Base-by-base conservation (phyloP, 345 rosid genomes). In the Populus deltoides region DNA sequence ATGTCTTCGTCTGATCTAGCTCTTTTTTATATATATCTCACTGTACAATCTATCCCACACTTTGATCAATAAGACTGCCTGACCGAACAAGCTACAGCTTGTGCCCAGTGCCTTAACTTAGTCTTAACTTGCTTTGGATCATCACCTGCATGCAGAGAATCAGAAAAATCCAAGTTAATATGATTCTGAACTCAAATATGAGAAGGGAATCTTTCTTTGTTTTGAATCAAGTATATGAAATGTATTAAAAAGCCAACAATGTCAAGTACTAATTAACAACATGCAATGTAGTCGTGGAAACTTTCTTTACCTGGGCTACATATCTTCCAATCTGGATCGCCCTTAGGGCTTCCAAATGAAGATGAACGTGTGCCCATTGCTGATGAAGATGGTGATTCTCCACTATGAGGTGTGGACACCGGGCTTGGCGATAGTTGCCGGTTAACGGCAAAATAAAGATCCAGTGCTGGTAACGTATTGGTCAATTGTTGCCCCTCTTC, bases 91-190 rank as follows among this genome's bases (percentile, higher is more conserved):
- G 98, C 98, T 69, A 94, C 97, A 2, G 97, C 98, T 83, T 94
- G 97, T n/a, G 98, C 98, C 98, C 97, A 94, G 75, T 91, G 94
- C 89, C 96, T 91, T 73, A 94, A 76, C 84, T 88, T 92, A 36
- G 88, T 88, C 89, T 94, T 92, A 81, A 94, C 91, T 72, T 86
- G 90, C 74, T 88, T 85, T 20, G 98, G 98, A 86, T 76, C 63
- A 68, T 93, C 97, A 68, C 98, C 98, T 92, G 85, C 78, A 81
- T 7, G 39, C 47, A 55, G 5, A 18, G 53, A 51, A 75, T 36
- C 31, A 15, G 11, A 39, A 55, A 9, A 9, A 11, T n/a, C 29
- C 51, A 39, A 20, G n/a, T 68, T 24, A 18, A 39, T 5, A 9
- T 20, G 20, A 36, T 36, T 68, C 38, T 36, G 15, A 17, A 9